Percentiles rank a stretch among this genome's conserved stretches.
phyloP scores from a whole-genome alignment of 2,329 filamentous ascomycete genomes.

The Lachnellula subtilissima region DNA sequence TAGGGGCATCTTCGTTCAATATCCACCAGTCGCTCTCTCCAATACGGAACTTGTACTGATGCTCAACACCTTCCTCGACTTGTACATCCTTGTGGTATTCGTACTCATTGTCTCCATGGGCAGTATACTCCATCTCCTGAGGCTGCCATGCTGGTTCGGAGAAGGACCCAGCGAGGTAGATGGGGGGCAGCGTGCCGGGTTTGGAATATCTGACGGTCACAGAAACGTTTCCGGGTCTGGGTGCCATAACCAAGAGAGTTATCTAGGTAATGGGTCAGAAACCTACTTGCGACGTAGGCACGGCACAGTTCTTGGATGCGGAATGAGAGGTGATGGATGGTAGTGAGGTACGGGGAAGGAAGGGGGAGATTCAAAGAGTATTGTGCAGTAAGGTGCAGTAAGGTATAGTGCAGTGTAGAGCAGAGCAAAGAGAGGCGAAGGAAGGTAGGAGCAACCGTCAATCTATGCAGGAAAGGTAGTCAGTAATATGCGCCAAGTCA shows the following conservation, averaged over 20 bases:
- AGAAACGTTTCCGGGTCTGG: conserved; percentile 6
- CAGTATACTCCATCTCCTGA: conserved; percentile 57
- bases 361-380: too few species aligned
- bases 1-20: conserved; percentile 57
- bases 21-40: conserved; percentile 66
- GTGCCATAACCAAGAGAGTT: conserved; percentile 8
- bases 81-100: conserved; percentile 54
- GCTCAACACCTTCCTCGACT: conserved; percentile 51
- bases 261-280: too few species aligned
- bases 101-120: conserved; percentile 48
- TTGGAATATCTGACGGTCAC: conserved; percentile 52
- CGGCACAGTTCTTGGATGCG: too few species aligned
- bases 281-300: too few species aligned
- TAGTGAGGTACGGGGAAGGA: too few species aligned
- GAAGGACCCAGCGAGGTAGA: conserved; percentile 67
- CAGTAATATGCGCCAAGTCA: too few species aligned
- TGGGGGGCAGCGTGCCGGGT: conserved; percentile 56
- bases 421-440: too few species aligned
- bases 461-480: too few species aligned
- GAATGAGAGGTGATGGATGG: too few species aligned
- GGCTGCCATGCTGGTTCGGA: conserved; percentile 62
- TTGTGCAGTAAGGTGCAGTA: too few species aligned
- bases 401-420: too few species aligned
- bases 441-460: too few species aligned
- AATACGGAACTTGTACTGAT: conserved; percentile 72